Base-by-base conservation (phyloP, 768 basidiomycete species). In the Cystofilobasidium bisporidii region DNA sequence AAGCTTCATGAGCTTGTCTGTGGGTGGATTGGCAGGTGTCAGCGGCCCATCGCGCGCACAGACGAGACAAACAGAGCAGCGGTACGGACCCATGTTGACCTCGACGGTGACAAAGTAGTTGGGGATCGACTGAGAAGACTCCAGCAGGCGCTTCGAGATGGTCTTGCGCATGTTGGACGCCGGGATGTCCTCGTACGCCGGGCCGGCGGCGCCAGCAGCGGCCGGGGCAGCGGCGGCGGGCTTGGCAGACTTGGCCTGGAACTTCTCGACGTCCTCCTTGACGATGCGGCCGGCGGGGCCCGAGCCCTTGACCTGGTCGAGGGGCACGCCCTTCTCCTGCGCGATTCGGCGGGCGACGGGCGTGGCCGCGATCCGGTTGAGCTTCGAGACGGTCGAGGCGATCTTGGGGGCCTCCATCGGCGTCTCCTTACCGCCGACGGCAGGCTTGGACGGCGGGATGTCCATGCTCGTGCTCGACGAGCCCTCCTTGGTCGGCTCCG, bases 331-430 rank as follows among this genome's bases (percentile, higher is more conserved):
- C 70, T 85, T 85, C 76, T 98, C 96, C 24, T 94, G 80, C 45
- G 96, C 96, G 74, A 99, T 87, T 79, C 93, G 94, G 82, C 96
- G 96, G 53, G 96, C 96, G 72, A 96, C 83, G 36, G 96, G 94
- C 33, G 88, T 87, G 18, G 93, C 96, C 75, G 94, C 94, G 80
- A 98, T 24, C 33, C 67, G 32, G 72, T 72, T 28, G 65, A 60
- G 61, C 28, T 62, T n/a, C 72, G 72, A 17, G 18, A 64, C 57
- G 63, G 72, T 67, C 61, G 71, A 69, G 2, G 76, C 75, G 30
- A 71, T 69, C 71, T 76, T 75, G 47, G 68, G 71, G 1, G 66
- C 72, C 36, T 70, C 72, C 33, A 69, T 53, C 9, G 62, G 53
- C 24, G 67, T 36, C 47, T 69, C 67, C 43, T 62, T 55, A 18